Percentiles rank a stretch among this genome's conserved stretches.
Conservation (phyloP, 2,329 filamentous ascomycete species). For the Teratosphaeria epicoccoides region DNA sequence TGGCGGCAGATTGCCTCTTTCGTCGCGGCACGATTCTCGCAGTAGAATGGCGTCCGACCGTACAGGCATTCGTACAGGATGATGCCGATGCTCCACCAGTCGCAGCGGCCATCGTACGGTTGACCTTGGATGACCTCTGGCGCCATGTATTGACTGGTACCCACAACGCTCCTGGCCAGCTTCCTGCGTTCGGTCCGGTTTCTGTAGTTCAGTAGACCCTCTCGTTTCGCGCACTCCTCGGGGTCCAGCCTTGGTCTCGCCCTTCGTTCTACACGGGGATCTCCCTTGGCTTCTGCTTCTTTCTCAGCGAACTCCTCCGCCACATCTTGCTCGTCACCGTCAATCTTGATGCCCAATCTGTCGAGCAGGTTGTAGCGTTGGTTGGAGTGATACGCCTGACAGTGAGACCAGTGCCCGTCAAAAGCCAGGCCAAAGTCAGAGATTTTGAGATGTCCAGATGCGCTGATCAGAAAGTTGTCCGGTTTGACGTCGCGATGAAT, state of each 20-base stretch:
- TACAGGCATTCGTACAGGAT: conserved; percentile 93
- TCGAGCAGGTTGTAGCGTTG: conserved; percentile 69
- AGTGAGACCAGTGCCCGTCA: conserved; percentile 89
- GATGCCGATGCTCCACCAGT: conserved; percentile 94
- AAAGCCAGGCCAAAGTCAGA: conserved; percentile 95
- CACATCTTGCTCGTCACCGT: conserved; percentile 63
- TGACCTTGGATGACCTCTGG: conserved; percentile 80
- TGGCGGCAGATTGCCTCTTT: conserved; percentile 78
- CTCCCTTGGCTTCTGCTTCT: conserved; percentile 13
- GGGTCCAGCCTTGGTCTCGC: conserved; percentile 11
- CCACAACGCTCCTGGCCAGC: conserved; percentile 75
- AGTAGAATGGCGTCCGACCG: conserved; percentile 80
- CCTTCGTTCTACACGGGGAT: conserved; percentile 2
- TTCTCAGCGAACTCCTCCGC: conserved; percentile 32
- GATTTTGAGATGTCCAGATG: conserved; percentile 84
- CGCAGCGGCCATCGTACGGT: conserved; percentile 81
- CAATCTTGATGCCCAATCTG: conserved; percentile 62
- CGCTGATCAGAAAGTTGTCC: conserved; percentile 88
- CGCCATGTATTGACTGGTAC: conserved; percentile 97
- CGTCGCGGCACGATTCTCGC: conserved; percentile 69
- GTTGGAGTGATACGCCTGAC: conserved; percentile 73
- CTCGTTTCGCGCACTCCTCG: conserved; percentile 17
- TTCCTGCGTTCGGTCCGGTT: conserved; percentile 48
- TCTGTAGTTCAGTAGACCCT: conserved; percentile 31
- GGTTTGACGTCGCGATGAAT: conserved; percentile 96